phyloP scores from a whole-genome alignment of 768 basidiomycete species.

The Lyophyllum atratum region DNA sequence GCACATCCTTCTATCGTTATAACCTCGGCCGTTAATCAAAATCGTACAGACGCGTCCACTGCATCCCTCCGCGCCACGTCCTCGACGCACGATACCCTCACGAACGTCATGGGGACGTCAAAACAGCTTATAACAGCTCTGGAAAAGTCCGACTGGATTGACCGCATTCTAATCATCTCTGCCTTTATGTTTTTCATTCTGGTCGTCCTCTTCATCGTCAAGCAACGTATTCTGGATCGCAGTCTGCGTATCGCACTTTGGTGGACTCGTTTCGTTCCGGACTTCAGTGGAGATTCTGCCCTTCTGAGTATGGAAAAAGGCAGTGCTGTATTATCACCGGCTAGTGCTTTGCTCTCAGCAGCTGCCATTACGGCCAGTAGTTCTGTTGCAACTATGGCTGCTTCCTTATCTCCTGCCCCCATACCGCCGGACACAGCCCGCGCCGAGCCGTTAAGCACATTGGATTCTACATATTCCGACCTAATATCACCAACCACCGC shows the following conservation, averaged over 20 bases:
- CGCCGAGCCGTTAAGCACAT: not conserved
- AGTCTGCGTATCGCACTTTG: slow-evolving; percentile 80
- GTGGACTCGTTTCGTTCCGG: slow-evolving; percentile 82
- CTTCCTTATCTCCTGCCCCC: not conserved
- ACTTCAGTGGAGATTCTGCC: slow-evolving; percentile 38
- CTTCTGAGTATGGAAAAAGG: slow-evolving; percentile 39
- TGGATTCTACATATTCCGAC: not conserved
- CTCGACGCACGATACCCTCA: slow-evolving; percentile 74
- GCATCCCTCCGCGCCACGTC: slow-evolving; percentile 74
- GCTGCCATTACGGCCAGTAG: not conserved
- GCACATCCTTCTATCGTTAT: not conserved
- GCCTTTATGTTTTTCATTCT: slow-evolving; percentile 84
- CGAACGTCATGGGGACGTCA: slow-evolving; percentile 71
- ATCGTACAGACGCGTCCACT: slow-evolving; percentile 71
- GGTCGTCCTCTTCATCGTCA: slow-evolving; percentile 83
- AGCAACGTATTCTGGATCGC: slow-evolving; percentile 83
- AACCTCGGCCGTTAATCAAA: not conserved
- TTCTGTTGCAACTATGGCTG: slow-evolving; percentile 1
- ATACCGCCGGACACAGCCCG: not conserved
- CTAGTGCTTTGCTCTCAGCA: slow-evolving; percentile 4
- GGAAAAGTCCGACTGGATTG: slow-evolving; percentile 89
- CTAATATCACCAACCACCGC: not conserved
- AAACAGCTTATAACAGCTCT: slow-evolving; percentile 85
- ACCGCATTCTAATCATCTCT: slow-evolving; percentile 82
- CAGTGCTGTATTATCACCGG: not conserved